A percentile compares a stretch with the other conserved stretches of the same genome.
phyloP scores from a whole-genome alignment of 768 basidiomycete species.

The Dictyophora rubrovolvata region DNA sequence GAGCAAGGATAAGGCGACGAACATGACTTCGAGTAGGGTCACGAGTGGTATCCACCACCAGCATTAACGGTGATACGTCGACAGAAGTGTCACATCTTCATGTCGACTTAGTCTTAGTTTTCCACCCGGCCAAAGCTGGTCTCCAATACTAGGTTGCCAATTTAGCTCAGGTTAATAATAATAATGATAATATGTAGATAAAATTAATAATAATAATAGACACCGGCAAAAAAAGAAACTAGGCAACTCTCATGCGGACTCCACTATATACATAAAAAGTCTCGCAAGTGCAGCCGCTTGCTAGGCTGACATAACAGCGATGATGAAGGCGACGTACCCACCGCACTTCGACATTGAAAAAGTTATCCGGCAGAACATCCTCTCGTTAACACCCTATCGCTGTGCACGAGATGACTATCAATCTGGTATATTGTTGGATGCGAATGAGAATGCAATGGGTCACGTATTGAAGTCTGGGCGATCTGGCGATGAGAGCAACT shows the following conservation, averaged over 20 bases:
- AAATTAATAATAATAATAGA: too few relatives aligned
- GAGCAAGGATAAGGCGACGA: conserved; percentile 21
- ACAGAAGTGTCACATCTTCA: too few relatives aligned
- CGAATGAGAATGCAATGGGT: conserved; percentile 94
- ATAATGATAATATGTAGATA: too few relatives aligned
- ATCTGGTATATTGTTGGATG: conserved; percentile 85
- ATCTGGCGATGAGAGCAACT: background rate
- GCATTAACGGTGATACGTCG: too few relatives aligned
- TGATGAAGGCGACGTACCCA: conserved; percentile 37
- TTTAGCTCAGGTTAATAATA: too few relatives aligned
- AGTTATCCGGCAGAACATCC: conserved; percentile 90
- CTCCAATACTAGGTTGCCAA: too few relatives aligned
- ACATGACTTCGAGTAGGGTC: background rate
- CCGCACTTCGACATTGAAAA: conserved; percentile 76
- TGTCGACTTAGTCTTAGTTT: too few relatives aligned
- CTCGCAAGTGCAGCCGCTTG: too few relatives aligned
- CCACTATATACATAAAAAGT: too few relatives aligned
- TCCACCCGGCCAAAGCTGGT: too few relatives aligned
- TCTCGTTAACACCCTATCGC: conserved; percentile 83
- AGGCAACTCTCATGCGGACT: too few relatives aligned
- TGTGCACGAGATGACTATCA: conserved; percentile 96
- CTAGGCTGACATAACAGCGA: conserved; percentile 22
- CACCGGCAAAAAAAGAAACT: too few relatives aligned
- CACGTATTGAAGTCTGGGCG: conserved; percentile 39
- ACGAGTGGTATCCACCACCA: background rate